Conservation (phyloP, 1,139 yeast species). For the Nadsonia starkeyi-henricii region DNA sequence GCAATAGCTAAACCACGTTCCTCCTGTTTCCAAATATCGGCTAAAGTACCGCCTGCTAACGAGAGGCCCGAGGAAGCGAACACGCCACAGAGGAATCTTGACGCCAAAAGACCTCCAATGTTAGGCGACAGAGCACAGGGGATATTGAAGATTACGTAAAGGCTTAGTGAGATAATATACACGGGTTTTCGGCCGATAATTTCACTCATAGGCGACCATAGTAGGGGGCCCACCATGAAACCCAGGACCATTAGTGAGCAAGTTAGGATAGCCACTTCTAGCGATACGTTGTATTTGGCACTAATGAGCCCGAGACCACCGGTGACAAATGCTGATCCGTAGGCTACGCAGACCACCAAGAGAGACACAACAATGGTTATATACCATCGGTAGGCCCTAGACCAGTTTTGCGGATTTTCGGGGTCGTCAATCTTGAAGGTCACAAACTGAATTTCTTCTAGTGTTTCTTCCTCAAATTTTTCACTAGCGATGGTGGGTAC, state of each 20-base stretch:
- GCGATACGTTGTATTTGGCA: slow-evolving; percentile 50
- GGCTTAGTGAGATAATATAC: slow-evolving; percentile 57
- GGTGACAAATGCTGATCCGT: slow-evolving; percentile 78
- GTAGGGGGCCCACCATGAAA: slow-evolving; percentile 71
- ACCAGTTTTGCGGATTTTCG: slow-evolving; percentile 83
- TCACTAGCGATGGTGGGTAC: slow-evolving; percentile 6
- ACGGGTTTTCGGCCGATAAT: slow-evolving; percentile 78
- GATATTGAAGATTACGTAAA: slow-evolving; percentile 67
- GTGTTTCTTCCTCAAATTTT: slow-evolving; percentile 13
- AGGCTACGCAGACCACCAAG: slow-evolving; percentile 74
- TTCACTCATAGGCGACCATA: slow-evolving; percentile 87
- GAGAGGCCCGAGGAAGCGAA: slow-evolving; percentile 75
- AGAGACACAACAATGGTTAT: slow-evolving; percentile 54
- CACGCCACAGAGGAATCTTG: slow-evolving; percentile 79
- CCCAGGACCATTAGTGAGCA: slow-evolving; percentile 85
- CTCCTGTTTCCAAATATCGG: slow-evolving; percentile 62
- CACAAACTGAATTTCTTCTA: slow-evolving; percentile 61
- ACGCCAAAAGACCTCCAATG: slow-evolving; percentile 64
- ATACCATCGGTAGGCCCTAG: slow-evolving; percentile 39
- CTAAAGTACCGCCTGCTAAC: slow-evolving; percentile 80
- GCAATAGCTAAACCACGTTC: slow-evolving; percentile 86
- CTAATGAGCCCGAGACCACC: slow-evolving; percentile 60
- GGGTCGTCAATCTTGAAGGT: slow-evolving; percentile 68
- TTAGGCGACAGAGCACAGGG: slow-evolving; percentile 83
- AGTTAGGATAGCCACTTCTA: slow-evolving; percentile 65